Conservation (phyloP, 148 eudicot genomes). For the Euryodendron excelsum region DNA sequence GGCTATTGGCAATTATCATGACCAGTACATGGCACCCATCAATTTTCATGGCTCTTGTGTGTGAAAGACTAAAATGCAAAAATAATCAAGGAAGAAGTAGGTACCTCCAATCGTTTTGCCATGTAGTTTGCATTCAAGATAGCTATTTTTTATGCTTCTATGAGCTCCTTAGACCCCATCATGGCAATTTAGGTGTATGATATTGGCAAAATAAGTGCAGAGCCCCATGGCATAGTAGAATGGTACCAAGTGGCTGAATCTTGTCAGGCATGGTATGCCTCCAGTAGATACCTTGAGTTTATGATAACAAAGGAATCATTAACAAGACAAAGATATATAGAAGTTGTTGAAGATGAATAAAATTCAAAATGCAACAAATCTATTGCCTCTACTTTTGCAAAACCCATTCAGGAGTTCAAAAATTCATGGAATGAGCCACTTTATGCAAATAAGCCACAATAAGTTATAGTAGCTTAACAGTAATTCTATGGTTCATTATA, state of each 20-base stretch:
- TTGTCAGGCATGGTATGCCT: conserved; percentile 80
- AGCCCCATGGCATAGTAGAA: conserved; percentile 99
- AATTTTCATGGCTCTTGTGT: background rate
- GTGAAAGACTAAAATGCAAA: background rate
- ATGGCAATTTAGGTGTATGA: conserved; percentile 95
- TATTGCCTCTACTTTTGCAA: background rate
- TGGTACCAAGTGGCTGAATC: conserved; percentile 74
- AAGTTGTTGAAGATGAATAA: conserved; percentile 1
- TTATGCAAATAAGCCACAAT: background rate
- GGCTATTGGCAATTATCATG: too few species aligned
- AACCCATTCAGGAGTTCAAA: background rate
- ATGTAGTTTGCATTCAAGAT: conserved; percentile 96
- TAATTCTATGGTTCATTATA: background rate
- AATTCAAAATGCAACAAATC: background rate
- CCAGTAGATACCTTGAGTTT: conserved; percentile 70
- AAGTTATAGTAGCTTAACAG: background rate
- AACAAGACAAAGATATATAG: background rate
- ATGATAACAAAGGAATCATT: conserved; percentile 16
- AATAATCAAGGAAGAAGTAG: conserved; percentile 17
- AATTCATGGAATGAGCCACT: background rate
- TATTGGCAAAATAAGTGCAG: conserved; percentile 92
- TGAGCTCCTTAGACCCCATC: conserved; percentile 98
- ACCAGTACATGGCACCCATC: too few species aligned
- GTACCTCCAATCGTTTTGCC: conserved; percentile 98
- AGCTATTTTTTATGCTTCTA: conserved; percentile 95